phyloP scores from a whole-genome alignment of 331 rosid genomes.

The Saraca asoca region DNA sequence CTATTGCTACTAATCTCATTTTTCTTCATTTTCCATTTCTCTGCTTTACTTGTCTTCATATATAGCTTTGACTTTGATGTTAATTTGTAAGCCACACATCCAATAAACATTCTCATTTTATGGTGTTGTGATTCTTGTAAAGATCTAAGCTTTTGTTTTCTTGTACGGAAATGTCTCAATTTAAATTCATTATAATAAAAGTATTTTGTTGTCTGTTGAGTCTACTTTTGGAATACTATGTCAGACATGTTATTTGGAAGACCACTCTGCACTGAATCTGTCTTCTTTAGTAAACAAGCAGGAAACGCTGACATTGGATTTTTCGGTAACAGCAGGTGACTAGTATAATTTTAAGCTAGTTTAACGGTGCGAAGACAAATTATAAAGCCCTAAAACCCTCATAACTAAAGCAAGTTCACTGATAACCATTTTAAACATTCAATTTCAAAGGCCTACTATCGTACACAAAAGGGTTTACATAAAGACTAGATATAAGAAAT shows the following conservation, averaged over 20 bases:
- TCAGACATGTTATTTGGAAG: constrained; percentile 46
- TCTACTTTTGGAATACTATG: constrained; percentile 55
- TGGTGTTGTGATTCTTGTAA: no score
- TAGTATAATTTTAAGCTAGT: constrained; percentile 4
- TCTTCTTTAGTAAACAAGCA: constrained; percentile 66
- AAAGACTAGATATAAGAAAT: no score
- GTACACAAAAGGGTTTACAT: constrained; percentile 9
- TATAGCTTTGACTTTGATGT: no score
- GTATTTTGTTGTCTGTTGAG: no score
- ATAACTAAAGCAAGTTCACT: constrained; percentile 3
- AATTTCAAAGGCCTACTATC: not conserved
- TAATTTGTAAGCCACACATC: no score
- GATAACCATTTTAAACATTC: not conserved
- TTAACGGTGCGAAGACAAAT: constrained; percentile 11
- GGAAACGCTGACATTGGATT: constrained; percentile 64
- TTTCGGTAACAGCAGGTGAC: constrained; percentile 16
- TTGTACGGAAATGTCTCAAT: no score
- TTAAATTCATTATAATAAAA: no score
- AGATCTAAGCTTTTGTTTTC: no score
- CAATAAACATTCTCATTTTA: no score
- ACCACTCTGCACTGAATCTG: constrained; percentile 40
- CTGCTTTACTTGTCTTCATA: no score
- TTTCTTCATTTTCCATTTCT: no score
- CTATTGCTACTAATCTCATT: no score
- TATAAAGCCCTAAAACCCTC: not conserved